Evolutionary conservation across 2,329 filamentous ascomycete species (phyloP), one percentile per base, ranked within the genome.

Genomic region (Dactylellina cionopaga): DNA sequence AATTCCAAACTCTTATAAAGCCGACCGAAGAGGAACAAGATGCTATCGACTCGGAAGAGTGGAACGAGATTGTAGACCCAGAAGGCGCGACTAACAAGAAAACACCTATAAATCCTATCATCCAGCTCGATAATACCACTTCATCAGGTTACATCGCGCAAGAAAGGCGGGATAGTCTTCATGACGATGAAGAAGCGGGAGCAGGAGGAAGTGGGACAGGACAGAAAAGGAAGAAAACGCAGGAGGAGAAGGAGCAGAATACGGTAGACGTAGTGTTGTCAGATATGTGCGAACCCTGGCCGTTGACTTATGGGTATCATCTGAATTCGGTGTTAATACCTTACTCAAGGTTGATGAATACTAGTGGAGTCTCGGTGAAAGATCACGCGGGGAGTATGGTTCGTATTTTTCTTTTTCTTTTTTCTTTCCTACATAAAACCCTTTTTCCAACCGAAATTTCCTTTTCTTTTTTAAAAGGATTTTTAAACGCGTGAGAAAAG

Each of bases 271-370:
- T 99, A 79, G 92, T 99, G 80, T 84, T 99, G 80, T 96, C 92
- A 88, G 95, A 99, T 86, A 99, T 99, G 95, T 99, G 89, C 87
- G 94, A 86, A 85, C 93, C 95, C 90, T 97, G 92, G 92, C 85
- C 88, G 49, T 37, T 59, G 27, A 78, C 90, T 91, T 83, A 90
- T 85, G 78, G 90, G 89, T 92, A 91, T 54, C 68, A 83, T 89
- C 87, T 83, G 89, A 90, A 84, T 92, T 88, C 83, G 96, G 89
- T 84, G 86, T 97, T 87, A 94, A 90, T 95, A 87, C 92, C 92
- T 75, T 95, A 96, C 88, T 81, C 83, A 86, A 99, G 95, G 95
- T 90, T 99, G 90, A 96, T 97, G 92, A 99, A 99, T 82, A 97
- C 94, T 77, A 96, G 91, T 82, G 95, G 95, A 64, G 90, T 92